Base-by-base conservation (phyloP, 768 basidiomycete genomes). In the Xerocomellus amylosporus region DNA sequence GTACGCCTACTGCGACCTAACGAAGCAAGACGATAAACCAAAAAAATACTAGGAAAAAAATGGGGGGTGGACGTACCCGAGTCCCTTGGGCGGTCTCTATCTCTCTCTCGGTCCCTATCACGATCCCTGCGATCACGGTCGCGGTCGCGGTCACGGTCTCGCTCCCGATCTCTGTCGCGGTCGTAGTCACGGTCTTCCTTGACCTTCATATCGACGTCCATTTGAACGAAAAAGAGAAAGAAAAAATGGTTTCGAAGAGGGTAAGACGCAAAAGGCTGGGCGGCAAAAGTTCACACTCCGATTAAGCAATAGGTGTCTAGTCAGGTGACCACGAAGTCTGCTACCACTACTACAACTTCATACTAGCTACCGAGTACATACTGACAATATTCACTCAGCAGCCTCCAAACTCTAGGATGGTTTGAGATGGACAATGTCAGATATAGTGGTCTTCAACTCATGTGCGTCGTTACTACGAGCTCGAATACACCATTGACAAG, bases 171-270 rank as follows among this genome's bases (percentile, higher is more conserved):
- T 64, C 76, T 73, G 58, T 73, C 71, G 66, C 73, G 74, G 72
- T 87, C 87, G 55, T 87, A 86, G 42, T 87, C 86, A 8, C 76
- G 72, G 58, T 89, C 85, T 53, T 89, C 87, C 70, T 89, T 90
- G 65, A 71, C 76, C 71, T 87, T 86, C 86, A 89, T 89, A 63
- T 90, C 88, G 59, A 90, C 80, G 68, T 90, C 88, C 88, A 90
- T 90, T 52, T 64, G 69, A 58, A 58, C 24, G 20, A 41, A 40
- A 24, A 43, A 15, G 54, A 48, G 22, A 41, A 33, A 45, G n/a
- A 40, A 51, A 55, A 58, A 52, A 60, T 52, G 19, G 8, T 19
- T 31, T 3, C 40, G 43, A 26, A 49, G 44, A 54, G n/a, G 37
- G 59, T 38, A 55, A 47, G 58, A 67, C 55, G 37, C 30, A 58